Conservation (phyloP, 1,284 basidiomycete genomes). For the Flammula alnicola region DNA sequence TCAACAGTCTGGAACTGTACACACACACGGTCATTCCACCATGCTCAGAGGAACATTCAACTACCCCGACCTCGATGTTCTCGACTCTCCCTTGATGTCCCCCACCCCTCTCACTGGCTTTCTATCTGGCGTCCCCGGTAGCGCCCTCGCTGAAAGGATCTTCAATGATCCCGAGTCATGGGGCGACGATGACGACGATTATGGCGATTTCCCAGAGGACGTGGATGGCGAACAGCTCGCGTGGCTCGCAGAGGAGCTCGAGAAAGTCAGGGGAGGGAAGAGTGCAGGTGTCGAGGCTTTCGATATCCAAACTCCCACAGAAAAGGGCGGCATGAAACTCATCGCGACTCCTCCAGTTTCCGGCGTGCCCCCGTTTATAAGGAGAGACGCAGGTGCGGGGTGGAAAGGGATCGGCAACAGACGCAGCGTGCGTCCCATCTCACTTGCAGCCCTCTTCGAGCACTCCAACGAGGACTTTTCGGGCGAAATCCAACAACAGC, state of each 20-base stretch:
- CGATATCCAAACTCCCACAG: constrained; percentile 11
- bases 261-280: constrained; percentile 28
- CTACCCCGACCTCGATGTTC: constrained; percentile 38
- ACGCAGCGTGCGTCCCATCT: constrained; percentile 32
- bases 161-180: constrained; percentile 46
- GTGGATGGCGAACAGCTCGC: constrained; percentile 27
- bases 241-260: constrained; percentile 38
- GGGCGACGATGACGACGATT: constrained; percentile 33
- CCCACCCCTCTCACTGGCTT: constrained; percentile 31
- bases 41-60: constrained; percentile 29
- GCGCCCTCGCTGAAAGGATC: constrained; percentile 43
- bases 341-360: constrained; percentile 23
- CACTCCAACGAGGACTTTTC: constrained; percentile 32
- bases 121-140: constrained; percentile 34
- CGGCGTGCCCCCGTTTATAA: constrained; percentile 4
- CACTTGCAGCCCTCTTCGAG: constrained; percentile 32
- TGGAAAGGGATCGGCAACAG: constrained; percentile 25
- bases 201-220: constrained; percentile 27
- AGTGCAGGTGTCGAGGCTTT: constrained; percentile 19
- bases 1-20: constrained; percentile 30
- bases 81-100: constrained; percentile 40
- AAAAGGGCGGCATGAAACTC: constrained; percentile 23
- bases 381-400: constrained; percentile 12
- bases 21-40: constrained; percentile 17
- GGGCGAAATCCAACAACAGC: constrained; percentile 33